These are phyloP conservation scores for Diaporthe sp. DNA, from an alignment of 2,329 filamentous ascomycete genomes.

Conservation along the genomic window DNA sequence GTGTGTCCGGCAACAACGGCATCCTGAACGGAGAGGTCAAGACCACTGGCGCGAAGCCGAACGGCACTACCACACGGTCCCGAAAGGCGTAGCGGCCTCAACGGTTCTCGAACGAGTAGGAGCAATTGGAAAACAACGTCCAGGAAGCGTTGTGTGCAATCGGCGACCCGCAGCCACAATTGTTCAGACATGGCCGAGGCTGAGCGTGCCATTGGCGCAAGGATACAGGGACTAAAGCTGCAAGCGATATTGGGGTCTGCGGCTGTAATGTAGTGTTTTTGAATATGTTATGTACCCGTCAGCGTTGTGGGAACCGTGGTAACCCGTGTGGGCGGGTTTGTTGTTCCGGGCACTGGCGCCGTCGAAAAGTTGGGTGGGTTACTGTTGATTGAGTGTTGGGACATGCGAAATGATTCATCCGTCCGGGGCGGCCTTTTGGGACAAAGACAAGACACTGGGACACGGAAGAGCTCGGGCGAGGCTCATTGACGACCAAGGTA, in stretches of 20 bases:
- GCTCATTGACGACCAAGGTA: conserved; percentile 29
- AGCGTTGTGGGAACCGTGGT: neutral
- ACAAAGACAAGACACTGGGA: conserved; percentile 21
- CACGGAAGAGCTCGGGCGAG: conserved; percentile 21
- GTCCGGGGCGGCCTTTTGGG: neutral
- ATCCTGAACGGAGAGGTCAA: conserved; percentile 59
- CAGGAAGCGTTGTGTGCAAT: neutral
- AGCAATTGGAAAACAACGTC: neutral
- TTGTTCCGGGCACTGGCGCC: conserved; percentile 12
- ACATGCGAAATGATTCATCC: conserved; percentile 28
- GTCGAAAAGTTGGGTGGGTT: neutral
- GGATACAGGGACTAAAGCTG: neutral
- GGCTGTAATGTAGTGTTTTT: conserved; percentile 25
- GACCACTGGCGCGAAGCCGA: conserved; percentile 65
- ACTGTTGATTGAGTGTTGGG: conserved; percentile 24
- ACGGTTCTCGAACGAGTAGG: neutral
- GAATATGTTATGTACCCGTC: conserved; percentile 22
- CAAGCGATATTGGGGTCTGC: neutral
- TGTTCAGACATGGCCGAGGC: neutral
- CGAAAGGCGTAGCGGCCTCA: conserved; percentile 70
- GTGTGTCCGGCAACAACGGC: conserved; percentile 60
- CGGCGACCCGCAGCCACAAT: neutral
- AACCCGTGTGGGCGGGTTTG: neutral
- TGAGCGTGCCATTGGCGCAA: neutral
- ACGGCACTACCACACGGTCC: conserved; percentile 71